Base-by-base conservation (phyloP, 805 yeast species). In the Kazachstania martiniae region DNA sequence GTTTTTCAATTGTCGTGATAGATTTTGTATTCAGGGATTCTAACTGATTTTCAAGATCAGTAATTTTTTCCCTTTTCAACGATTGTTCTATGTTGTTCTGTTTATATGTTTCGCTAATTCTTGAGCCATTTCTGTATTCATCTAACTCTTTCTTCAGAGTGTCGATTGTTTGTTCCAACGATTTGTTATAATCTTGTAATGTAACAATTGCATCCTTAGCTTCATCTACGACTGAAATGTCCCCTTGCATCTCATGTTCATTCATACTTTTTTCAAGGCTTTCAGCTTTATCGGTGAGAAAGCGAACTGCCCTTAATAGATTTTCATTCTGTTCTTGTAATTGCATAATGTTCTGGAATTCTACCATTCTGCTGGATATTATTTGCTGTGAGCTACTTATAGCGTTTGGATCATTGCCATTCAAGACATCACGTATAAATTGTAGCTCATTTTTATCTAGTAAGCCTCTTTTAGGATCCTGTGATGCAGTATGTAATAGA, bases 301-400 rank as follows among this genome's bases (percentile, higher is more conserved):
- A 27, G 46, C 35, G 47, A 1, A 81, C 72, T 3, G 79, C 70
- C 19, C 64, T 61, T 22, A 86, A 58, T 19, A 89, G 63, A 29
- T 83, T 79, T 42, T 75, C 72, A 49, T 89, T 89, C 55, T 76
- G 79, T 30, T 67, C 58, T 46, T 83, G 82, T 31, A 89, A 60
- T 33, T 82, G 91, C 7, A 69, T 62, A 8, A 82, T 66, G 46
- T 68, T 69, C 28, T 67, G 70, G 57, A 87, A 89, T 6, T 72
- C 67, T 0, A 82, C 75, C 25, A 89, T 59, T 38, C 94, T 67
- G 33, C 80, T 78, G 8, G 84, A 65, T 14, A 87, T 82, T 24
- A 85, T 49, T 21, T 46, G 46, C 40, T 78, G 86, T 1, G 93
- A 75, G 46, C 82, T 94, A 2, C 75, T 63, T 36, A 43, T 19